Conservation (phyloP, 495 filamentous ascomycete genomes). For the Tetracladium setigerum region DNA sequence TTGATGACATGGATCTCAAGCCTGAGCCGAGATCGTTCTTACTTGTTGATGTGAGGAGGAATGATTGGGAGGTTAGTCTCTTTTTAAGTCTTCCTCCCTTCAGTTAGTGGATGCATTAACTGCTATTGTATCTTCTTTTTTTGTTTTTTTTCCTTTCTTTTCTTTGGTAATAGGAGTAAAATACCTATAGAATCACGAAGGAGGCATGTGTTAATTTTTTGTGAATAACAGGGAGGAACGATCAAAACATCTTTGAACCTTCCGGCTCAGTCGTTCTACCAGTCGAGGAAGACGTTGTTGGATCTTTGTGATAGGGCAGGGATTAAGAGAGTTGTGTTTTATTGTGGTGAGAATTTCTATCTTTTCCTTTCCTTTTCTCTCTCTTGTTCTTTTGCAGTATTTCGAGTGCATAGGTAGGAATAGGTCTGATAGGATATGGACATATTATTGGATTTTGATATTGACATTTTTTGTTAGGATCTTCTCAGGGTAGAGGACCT, state of each 20-base stretch:
- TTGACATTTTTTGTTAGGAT: constrained; percentile 26
- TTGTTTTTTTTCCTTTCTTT: background rate
- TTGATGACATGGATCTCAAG: constrained; percentile 31
- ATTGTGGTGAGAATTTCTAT: constrained; percentile 49
- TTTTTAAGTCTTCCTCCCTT: background rate
- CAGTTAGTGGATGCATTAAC: background rate
- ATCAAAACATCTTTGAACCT: constrained; percentile 65
- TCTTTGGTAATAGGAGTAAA: background rate
- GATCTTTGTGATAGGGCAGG: constrained; percentile 43
- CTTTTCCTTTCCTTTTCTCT: background rate
- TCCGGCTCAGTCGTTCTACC: constrained; percentile 60
- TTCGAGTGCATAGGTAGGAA: background rate
- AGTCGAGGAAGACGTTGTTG: constrained; percentile 50
- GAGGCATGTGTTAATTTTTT: background rate
- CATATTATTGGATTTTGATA: background rate
- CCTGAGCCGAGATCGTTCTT: constrained; percentile 43
- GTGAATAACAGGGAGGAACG: constrained; percentile 49
- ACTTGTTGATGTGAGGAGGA: constrained; percentile 55
- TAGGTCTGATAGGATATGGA: constrained; percentile 28
- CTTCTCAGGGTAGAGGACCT: constrained; percentile 54
- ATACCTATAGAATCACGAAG: too few species aligned
- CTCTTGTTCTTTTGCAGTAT: background rate
- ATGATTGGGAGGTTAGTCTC: constrained; percentile 49
- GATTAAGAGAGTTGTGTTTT: constrained; percentile 53
- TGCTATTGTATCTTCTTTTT: background rate